Conservation (phyloP, 2,329 filamentous ascomycete genomes). For the Cladosporium sphaerospermum region DNA sequence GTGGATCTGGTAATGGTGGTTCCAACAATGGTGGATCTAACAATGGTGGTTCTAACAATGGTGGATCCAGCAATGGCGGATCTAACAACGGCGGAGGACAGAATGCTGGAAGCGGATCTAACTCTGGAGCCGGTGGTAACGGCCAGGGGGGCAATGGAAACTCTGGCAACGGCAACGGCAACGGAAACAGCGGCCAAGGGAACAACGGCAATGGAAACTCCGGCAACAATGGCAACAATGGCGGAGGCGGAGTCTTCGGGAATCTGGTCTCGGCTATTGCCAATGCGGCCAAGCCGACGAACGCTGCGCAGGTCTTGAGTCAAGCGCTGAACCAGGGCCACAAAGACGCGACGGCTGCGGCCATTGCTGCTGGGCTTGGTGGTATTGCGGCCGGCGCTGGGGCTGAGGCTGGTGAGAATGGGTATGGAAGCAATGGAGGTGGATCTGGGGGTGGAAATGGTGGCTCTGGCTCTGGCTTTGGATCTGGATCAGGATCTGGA, state of each 20-base stretch:
- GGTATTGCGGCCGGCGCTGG: background rate
- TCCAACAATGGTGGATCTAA: background rate
- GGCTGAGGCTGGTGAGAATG: background rate
- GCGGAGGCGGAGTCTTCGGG: conserved; percentile 1
- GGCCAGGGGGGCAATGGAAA: no score
- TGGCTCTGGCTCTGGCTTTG: background rate
- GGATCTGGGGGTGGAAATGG: background rate
- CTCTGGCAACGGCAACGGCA: no score
- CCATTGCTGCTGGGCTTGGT: conserved; percentile 11
- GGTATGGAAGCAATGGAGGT: background rate
- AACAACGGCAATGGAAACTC: background rate
- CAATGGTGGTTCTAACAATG: background rate
- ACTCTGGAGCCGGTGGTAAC: background rate
- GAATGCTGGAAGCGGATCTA: background rate
- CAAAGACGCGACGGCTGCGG: conserved; percentile 3
- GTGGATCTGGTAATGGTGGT: background rate
- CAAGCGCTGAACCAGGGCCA: conserved; percentile 7
- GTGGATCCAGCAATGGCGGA: background rate
- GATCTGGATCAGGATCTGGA: conserved; percentile 1
- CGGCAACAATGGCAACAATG: background rate
- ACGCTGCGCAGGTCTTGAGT: conserved; percentile 6
- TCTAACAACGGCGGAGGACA: background rate
- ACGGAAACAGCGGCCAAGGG: background rate
- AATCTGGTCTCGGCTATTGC: conserved; percentile 4
- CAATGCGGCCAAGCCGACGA: conserved; percentile 2